These are phyloP conservation scores for Musa troglodytarum DNA, from an alignment of 176 grass and related monocot species.

Conservation along the genomic window DNA sequence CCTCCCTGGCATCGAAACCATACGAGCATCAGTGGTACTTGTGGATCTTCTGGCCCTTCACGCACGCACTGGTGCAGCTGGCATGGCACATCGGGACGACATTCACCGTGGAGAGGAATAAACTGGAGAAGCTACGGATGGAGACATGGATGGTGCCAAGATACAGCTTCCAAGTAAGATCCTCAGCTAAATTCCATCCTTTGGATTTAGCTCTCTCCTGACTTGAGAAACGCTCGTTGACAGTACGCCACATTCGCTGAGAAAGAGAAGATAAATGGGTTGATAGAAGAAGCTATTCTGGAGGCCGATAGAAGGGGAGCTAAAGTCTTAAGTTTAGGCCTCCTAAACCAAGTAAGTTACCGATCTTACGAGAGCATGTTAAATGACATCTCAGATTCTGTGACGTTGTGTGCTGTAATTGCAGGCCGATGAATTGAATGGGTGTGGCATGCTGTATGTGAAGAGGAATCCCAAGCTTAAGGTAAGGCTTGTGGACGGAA, in stretches of 20 bases:
- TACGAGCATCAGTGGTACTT: background rate
- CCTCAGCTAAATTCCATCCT: background rate
- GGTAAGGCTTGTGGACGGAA: slow-evolving; percentile 51
- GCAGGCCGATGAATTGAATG: slow-evolving; percentile 41
- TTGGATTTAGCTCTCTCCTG: background rate
- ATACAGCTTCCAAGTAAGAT: slow-evolving; percentile 35
- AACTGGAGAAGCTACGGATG: slow-evolving; percentile 24
- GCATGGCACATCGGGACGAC: slow-evolving; percentile 5
- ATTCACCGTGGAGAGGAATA: slow-evolving; percentile 35
- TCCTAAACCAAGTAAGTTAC: slow-evolving; percentile 55
- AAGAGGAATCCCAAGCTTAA: slow-evolving; percentile 33
- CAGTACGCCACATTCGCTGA: slow-evolving; percentile 37
- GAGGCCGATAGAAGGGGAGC: slow-evolving; percentile 53
- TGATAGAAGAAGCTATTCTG: slow-evolving; percentile 37
- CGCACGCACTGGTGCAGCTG: slow-evolving; percentile 10
- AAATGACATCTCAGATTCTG: too few relatives aligned
- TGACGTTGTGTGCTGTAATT: background rate
- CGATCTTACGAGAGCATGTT: background rate
- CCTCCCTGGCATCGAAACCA: slow-evolving; percentile 39
- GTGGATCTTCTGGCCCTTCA: background rate
- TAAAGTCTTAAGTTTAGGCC: slow-evolving; percentile 40
- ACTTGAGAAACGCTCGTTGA: background rate
- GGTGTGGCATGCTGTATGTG: slow-evolving; percentile 41
- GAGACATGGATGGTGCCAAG: slow-evolving; percentile 56
- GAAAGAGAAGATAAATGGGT: slow-evolving; percentile 11